Percentiles rank a stretch among this genome's conserved stretches.
phyloP scores from a whole-genome alignment of 2,329 filamentous ascomycete genomes.

The Fonsecaea multimorphosa region DNA sequence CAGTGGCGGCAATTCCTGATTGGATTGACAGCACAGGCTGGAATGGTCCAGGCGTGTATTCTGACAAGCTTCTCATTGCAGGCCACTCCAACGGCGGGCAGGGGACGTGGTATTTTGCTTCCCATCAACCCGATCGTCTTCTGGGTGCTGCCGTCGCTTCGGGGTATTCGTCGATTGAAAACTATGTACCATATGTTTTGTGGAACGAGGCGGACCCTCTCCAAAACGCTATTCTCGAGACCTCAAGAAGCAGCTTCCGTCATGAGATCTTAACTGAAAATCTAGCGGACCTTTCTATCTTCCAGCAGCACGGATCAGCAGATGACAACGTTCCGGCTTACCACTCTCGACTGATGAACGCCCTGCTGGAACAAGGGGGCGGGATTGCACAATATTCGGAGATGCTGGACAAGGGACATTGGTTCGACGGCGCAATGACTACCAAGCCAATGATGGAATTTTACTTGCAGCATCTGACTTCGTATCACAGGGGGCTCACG shows the following conservation, averaged over 20 bases:
- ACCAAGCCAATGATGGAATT: slow-evolving; percentile 57
- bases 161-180: slow-evolving; percentile 64
- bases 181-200: slow-evolving; percentile 64
- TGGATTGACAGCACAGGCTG: slow-evolving; percentile 60
- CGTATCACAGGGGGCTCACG: slow-evolving; percentile 19
- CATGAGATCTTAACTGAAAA: slow-evolving; percentile 63
- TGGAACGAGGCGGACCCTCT: slow-evolving; percentile 63
- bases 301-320: slow-evolving; percentile 62
- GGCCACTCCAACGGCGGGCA: slow-evolving; percentile 68
- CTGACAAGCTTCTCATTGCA: slow-evolving; percentile 58
- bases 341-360: slow-evolving; percentile 61
- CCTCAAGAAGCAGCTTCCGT: slow-evolving; percentile 58
- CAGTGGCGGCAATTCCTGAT: slow-evolving; percentile 54
- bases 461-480: slow-evolving; percentile 49
- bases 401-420: slow-evolving; percentile 57
- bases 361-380: slow-evolving; percentile 54
- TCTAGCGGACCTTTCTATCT: slow-evolving; percentile 57
- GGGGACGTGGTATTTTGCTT: slow-evolving; percentile 63
- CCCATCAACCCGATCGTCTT: slow-evolving; percentile 63
- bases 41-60: slow-evolving; percentile 55
- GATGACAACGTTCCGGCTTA: slow-evolving; percentile 67
- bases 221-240: slow-evolving; percentile 55
- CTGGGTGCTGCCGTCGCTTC: slow-evolving; percentile 64
- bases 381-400: slow-evolving; percentile 57
- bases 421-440: slow-evolving; percentile 63